Conservation (phyloP, 805 yeast genomes). For the Zygoascus bituminiphila region DNA sequence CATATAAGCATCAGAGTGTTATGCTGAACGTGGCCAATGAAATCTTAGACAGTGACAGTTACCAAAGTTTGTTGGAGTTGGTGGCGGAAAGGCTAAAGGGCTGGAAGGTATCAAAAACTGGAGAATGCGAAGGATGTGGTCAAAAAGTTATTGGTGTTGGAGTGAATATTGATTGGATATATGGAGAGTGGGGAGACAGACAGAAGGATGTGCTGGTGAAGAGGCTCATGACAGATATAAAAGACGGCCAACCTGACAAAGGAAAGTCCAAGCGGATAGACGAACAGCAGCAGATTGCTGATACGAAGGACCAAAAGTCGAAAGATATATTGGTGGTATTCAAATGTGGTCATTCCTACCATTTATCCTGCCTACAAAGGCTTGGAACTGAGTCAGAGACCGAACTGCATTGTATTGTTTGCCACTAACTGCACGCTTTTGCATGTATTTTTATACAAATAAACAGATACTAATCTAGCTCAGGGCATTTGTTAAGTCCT, state of each 20-base stretch:
- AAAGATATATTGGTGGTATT: slow-evolving; percentile 39
- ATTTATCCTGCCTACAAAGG: slow-evolving; percentile 44
- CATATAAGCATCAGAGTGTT: slow-evolving; percentile 56
- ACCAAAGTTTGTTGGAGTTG: slow-evolving; percentile 37
- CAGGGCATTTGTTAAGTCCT: slow-evolving; percentile 60
- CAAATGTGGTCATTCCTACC: slow-evolving; percentile 62
- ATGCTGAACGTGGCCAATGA: slow-evolving; percentile 44
- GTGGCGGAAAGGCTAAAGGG: slow-evolving; percentile 44
- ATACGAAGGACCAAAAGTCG: neutral
- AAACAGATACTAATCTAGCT: neutral
- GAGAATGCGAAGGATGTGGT: slow-evolving; percentile 71
- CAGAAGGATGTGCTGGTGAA: slow-evolving; percentile 8
- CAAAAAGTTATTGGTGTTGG: slow-evolving; percentile 63
- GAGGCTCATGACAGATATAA: neutral
- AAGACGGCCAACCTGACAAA: slow-evolving; percentile 4
- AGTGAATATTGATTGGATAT: slow-evolving; percentile 40
- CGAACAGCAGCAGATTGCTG: neutral
- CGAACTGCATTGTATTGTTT: slow-evolving; percentile 35
- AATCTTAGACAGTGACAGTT: slow-evolving; percentile 51
- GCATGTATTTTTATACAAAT: neutral
- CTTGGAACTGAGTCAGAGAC: slow-evolving; percentile 31
- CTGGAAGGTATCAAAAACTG: slow-evolving; percentile 46
- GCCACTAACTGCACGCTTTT: slow-evolving; percentile 18
- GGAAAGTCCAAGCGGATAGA: neutral
- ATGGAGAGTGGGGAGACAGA: slow-evolving; percentile 29